These are phyloP conservation scores for Corylus avellana DNA, from an alignment of 306 rosid genomes.

Conservation along the genomic window DNA sequence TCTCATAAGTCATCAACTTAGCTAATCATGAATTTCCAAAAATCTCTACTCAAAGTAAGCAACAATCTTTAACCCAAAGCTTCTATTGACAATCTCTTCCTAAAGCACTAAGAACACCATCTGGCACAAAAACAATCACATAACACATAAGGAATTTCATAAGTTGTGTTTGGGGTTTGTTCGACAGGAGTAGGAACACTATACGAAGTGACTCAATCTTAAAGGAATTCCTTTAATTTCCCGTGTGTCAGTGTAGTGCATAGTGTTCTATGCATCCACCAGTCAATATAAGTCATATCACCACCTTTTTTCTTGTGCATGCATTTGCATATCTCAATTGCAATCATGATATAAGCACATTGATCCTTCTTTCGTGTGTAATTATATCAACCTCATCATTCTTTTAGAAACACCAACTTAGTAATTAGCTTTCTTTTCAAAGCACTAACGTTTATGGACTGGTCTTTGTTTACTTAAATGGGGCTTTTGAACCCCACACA, in stretches of 20 bases:
- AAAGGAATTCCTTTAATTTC: no score
- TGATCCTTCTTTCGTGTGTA: background rate
- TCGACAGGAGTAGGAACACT: no score
- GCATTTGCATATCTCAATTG: no score
- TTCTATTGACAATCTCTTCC: background rate
- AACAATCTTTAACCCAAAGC: background rate
- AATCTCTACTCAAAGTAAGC: background rate
- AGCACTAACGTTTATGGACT: background rate
- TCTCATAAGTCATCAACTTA: background rate
- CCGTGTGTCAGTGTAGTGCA: background rate
- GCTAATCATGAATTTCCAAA: background rate
- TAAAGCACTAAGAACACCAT: background rate
- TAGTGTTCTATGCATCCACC: background rate
- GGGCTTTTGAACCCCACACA: no score
- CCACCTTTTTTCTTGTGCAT: no score
- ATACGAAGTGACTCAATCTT: no score
- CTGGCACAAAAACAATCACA: no score
- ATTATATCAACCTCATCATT: background rate
- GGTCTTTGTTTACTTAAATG: background rate
- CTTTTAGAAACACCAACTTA: background rate
- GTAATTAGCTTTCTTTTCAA: background rate
- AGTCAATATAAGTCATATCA: no score
- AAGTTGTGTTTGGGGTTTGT: no score
- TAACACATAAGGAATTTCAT: no score
- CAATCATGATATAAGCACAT: no score